Base-by-base conservation (phyloP, 768 basidiomycete species). In the Infundibulicybe gibba region DNA sequence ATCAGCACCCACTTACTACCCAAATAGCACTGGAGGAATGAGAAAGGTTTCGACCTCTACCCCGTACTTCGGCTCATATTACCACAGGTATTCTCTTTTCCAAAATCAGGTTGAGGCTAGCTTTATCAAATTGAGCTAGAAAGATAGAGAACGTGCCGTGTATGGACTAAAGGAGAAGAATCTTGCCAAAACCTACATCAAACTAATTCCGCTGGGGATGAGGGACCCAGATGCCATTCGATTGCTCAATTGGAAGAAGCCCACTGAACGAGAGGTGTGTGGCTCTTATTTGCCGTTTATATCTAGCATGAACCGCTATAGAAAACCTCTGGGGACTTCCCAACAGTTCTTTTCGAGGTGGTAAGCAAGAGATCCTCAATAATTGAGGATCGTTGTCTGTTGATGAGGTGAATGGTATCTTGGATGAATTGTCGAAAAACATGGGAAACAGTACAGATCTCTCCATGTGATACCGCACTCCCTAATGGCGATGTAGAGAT, bases 121-220 rank as follows among this genome's bases (percentile, higher is more conserved):
- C n/a, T 43, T 31, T 1, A 25, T 41, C 38, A 31, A 34, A 43
- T 38, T 34, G 12, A 44, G 48, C 16, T 62, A 98, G 93, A 90
- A 97, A 80, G 97, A 98, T 62, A 79, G 87, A 31, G 92, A 97
- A 51, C 83, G 97, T 44, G 80, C 90, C 0, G 85, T 94, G 0
- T 99, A 98, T 63, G 90, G 93, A 12, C 65, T 97, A 54, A 99
- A 99, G 62, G 97, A 99, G 70, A 89, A 88, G 68, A 90, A 88
- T 60, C 70, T 99, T 2, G 94, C 94, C 4, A 97, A 94, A 64
- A 83, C 81, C 9, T 97, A 94, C 61, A 91, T 95, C 69, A 85
- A 87, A 51, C 76, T 94, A 2, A 87, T 98, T 32, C 90, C 90
- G 1, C 72, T 99, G 2, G 86, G 87, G 33, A 78, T 68, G 61